Percentiles rank a stretch among this genome's conserved stretches.
Conservation (phyloP, 306 rosid species). For the Rubus parviflorus region DNA sequence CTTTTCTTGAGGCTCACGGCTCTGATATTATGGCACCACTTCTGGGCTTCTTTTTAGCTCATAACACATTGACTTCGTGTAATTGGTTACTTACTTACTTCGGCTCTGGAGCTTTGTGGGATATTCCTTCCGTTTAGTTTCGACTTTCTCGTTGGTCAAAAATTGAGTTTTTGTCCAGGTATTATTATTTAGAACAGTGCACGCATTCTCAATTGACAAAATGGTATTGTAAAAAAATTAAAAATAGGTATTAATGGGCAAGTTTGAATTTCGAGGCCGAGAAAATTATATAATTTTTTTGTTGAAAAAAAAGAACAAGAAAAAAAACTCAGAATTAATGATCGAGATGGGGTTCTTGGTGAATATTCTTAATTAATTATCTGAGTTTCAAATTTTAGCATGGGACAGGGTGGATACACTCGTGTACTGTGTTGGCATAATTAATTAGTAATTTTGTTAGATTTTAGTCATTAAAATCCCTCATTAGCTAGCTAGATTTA, state of each 20-base stretch:
- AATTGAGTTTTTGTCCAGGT: background rate
- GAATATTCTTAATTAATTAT: background rate
- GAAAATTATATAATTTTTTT: background rate
- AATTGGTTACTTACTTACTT: background rate
- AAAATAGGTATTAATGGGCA: background rate
- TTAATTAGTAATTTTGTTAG: background rate
- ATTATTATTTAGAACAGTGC: background rate
- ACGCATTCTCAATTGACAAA: constrained; percentile 5
- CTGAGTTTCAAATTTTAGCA: background rate
- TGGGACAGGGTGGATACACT: background rate
- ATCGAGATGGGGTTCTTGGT: background rate
- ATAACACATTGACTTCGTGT: constrained; percentile 31
- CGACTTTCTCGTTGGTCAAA: background rate
- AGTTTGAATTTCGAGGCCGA: background rate
- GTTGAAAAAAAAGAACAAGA: too few relatives aligned
- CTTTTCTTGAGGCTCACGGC: constrained; percentile 43
- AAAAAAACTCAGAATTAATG: background rate
- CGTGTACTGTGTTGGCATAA: background rate
- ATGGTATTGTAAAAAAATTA: background rate
- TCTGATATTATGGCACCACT: background rate
- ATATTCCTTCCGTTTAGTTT: constrained; percentile 6
- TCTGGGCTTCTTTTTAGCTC: background rate
- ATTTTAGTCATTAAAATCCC: background rate
- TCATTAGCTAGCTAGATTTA: background rate
- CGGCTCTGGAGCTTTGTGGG: background rate